phyloP scores from a whole-genome alignment of 176 grass and related monocot species.

The Rhynchospora tenuis region DNA sequence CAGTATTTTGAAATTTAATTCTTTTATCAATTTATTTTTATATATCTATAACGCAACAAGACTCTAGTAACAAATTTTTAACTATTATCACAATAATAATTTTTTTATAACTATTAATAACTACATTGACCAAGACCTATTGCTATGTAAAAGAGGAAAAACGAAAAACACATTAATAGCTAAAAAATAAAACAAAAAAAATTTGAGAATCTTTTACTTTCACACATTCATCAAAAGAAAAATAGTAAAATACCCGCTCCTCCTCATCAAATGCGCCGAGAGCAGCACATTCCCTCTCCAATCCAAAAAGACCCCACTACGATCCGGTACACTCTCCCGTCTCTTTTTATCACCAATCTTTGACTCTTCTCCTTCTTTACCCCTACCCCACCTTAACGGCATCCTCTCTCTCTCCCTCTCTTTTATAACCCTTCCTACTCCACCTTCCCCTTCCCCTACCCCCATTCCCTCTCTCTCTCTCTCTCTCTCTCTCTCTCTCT shows the following conservation, averaged over 20 bases:
- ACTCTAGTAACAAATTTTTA: too few species aligned
- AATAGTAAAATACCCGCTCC: neutral
- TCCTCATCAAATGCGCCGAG: neutral
- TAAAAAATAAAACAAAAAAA: neutral
- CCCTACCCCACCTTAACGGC: neutral
- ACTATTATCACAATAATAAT: too few species aligned
- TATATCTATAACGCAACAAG: too few species aligned
- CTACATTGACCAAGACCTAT: too few species aligned
- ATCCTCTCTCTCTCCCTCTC: neutral
- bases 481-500: neutral
- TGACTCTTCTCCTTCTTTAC: slow-evolving; percentile 4
- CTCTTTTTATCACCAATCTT: slow-evolving; percentile 21
- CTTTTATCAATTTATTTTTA: too few species aligned
- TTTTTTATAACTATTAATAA: too few species aligned
- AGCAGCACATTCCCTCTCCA: neutral
- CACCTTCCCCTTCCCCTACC: neutral
- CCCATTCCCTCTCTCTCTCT: neutral
- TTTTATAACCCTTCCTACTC: neutral
- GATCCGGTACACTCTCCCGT: slow-evolving; percentile 13
- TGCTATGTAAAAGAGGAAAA: too few species aligned
- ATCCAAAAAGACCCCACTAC: neutral
- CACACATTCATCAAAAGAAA: neutral
- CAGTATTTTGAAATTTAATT: too few species aligned
- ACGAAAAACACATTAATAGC: too few species aligned
- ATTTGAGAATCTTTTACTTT: neutral